Evolutionary conservation across 139 green algal species (phyloP).

Genomic region (Chlorella sp.): DNA sequence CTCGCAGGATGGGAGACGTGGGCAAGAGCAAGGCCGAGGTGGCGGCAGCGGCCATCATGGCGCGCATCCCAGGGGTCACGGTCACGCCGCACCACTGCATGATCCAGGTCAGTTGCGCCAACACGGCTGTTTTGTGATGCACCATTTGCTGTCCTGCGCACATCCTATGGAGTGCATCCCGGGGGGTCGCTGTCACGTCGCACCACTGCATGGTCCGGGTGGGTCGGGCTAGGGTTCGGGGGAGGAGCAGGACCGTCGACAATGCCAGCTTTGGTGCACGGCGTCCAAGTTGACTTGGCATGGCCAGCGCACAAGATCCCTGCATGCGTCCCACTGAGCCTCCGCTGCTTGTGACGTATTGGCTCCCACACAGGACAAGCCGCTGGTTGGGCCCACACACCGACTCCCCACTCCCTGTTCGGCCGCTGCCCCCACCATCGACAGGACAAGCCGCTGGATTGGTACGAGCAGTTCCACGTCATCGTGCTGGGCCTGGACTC

Average conservation of each 20-base stretch:
- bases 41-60: slow-evolving; percentile 85
- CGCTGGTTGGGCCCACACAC: too few species aligned
- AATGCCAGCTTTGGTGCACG: background rate
- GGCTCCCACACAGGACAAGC: slow-evolving; percentile 79
- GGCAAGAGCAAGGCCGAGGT: slow-evolving; percentile 94
- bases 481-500: slow-evolving; percentile 98
- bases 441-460: slow-evolving; percentile 87
- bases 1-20: slow-evolving; percentile 74
- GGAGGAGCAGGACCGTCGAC: background rate
- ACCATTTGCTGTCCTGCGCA: too few species aligned
- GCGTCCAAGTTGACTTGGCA: background rate
- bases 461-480: slow-evolving; percentile 93
- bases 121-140: too few species aligned
- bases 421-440: too few species aligned
- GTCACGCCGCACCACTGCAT: slow-evolving; percentile 88
- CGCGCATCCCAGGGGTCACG: slow-evolving; percentile 79
- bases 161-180: slow-evolving; percentile 72
- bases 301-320: background rate
- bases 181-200: slow-evolving; percentile 79
- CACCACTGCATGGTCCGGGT: slow-evolving; percentile 93
- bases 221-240: background rate
- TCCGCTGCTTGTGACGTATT: too few species aligned
- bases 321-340: background rate
- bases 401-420: too few species aligned
- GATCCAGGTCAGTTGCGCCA: slow-evolving; percentile 80